Conservation (phyloP, 768 basidiomycete species). For the Kwoniella sp. region DNA sequence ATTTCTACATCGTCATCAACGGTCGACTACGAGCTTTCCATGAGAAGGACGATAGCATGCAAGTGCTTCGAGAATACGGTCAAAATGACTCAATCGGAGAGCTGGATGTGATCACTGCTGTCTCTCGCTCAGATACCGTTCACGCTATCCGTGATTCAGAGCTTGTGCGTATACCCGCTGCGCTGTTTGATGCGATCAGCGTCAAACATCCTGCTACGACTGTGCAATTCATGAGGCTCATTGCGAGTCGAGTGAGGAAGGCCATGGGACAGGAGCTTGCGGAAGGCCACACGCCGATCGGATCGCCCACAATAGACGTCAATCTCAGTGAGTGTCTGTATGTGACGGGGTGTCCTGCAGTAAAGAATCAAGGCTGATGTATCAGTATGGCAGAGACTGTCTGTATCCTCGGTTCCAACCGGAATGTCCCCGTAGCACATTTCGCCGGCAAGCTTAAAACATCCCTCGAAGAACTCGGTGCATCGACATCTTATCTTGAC, state of each 20-base stretch:
- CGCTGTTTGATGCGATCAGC: conserved; percentile 90
- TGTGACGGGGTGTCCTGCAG: no score
- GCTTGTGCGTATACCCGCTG: conserved; percentile 92
- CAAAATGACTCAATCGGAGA: conserved; percentile 97
- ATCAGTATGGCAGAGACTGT: conserved; percentile 62
- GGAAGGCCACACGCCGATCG: conserved; percentile 11
- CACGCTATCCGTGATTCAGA: conserved; percentile 99
- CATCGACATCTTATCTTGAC: conserved; percentile 86
- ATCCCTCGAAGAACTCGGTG: conserved; percentile 90
- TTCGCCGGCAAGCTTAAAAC: conserved; percentile 86
- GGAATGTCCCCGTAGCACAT: conserved; percentile 82
- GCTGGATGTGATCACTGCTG: conserved; percentile 93
- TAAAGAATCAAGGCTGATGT: not conserved
- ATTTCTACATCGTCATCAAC: conserved; percentile 85
- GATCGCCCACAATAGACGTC: conserved; percentile 25
- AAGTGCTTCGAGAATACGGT: conserved; percentile 88
- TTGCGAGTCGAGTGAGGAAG: conserved; percentile 85
- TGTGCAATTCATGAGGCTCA: conserved; percentile 58
- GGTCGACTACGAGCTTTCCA: conserved; percentile 88
- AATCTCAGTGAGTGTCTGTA: conserved; percentile 40
- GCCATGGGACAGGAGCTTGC: conserved; percentile 62
- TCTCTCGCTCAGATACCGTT: conserved; percentile 79
- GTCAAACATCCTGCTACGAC: conserved; percentile 55
- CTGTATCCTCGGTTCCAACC: conserved; percentile 82
- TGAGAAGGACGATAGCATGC: conserved; percentile 75